Conservation (phyloP, 257 asterid species). For the Mentha longifolia region DNA sequence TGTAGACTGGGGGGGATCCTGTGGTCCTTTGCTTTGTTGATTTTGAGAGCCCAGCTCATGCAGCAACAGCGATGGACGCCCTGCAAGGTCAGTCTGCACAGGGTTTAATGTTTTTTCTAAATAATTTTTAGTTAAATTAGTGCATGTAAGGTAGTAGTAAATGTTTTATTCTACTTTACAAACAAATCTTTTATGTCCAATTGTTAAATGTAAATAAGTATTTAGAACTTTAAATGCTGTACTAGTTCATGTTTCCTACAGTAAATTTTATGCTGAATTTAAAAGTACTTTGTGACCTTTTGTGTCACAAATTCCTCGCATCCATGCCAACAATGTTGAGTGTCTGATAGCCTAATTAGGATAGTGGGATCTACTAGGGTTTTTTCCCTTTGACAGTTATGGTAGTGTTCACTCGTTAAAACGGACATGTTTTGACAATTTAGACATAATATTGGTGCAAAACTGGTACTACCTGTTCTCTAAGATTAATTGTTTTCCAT, state of each 20-base stretch:
- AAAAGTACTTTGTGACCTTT: neutral
- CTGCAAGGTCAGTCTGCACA: conserved; percentile 58
- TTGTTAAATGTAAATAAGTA: neutral
- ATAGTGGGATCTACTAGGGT: neutral
- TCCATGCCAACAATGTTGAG: neutral
- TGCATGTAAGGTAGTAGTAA: neutral
- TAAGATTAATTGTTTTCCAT: no score
- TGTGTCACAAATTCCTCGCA: neutral
- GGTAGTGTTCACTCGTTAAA: neutral
- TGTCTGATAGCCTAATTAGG: neutral
- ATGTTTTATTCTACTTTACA: neutral
- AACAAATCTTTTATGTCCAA: neutral
- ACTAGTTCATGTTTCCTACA: neutral
- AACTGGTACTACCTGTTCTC: no score
- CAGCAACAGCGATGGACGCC: conserved; percentile 75
- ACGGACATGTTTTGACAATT: no score
- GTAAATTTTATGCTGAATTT: neutral
- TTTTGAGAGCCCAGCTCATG: conserved; percentile 72
- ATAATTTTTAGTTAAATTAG: no score
- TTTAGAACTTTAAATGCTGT: neutral
- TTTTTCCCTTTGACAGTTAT: neutral
- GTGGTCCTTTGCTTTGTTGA: conserved; percentile 79
- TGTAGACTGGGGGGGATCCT: conserved; percentile 73
- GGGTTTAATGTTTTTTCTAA: conserved; percentile 8
- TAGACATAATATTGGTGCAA: no score